A percentile compares a stretch with the other conserved stretches of the same genome.
Evolutionary conservation across 345 rosid genomes (phyloP).

Genomic region (Corymbia maculata): DNA sequence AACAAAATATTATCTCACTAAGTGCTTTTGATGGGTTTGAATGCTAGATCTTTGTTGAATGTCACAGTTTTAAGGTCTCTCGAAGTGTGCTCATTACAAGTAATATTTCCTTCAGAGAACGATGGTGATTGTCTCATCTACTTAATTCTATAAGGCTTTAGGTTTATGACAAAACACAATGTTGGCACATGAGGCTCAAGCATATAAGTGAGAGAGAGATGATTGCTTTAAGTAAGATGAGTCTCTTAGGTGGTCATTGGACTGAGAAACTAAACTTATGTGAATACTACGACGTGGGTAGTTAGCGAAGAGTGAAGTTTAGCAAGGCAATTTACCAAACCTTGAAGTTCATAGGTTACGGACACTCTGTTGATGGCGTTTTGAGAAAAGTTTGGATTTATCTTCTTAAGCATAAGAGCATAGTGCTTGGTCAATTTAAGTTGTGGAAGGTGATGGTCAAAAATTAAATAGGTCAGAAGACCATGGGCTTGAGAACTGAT

Average conservation of each 20-base stretch:
- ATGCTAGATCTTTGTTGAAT: not conserved
- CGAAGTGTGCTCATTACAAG: not conserved
- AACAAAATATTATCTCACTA: not conserved
- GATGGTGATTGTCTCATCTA: too few relatives aligned
- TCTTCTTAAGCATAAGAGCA: too few relatives aligned
- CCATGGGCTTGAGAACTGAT: too few relatives aligned
- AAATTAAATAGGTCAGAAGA: too few relatives aligned
- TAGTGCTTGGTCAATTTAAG: too few relatives aligned
- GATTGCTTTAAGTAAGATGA: not conserved
- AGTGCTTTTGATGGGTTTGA: not conserved
- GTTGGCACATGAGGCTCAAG: not conserved
- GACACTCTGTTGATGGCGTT: too few relatives aligned
- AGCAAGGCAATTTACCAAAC: too few relatives aligned
- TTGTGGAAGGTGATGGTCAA: too few relatives aligned
- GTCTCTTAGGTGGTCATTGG: not conserved
- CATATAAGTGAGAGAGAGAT: not conserved
- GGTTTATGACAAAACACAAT: not conserved
- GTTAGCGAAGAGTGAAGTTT: not conserved
- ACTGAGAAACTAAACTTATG: not conserved
- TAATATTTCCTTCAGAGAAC: not conserved
- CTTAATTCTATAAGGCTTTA: not conserved
- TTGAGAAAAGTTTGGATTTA: too few relatives aligned
- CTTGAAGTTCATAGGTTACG: too few relatives aligned
- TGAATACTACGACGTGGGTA: too few relatives aligned
- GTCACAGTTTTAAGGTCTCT: not conserved